Evolutionary conservation across 495 filamentous ascomycete genomes (phyloP).

Genomic region (Aspergillus nidulans): DNA sequence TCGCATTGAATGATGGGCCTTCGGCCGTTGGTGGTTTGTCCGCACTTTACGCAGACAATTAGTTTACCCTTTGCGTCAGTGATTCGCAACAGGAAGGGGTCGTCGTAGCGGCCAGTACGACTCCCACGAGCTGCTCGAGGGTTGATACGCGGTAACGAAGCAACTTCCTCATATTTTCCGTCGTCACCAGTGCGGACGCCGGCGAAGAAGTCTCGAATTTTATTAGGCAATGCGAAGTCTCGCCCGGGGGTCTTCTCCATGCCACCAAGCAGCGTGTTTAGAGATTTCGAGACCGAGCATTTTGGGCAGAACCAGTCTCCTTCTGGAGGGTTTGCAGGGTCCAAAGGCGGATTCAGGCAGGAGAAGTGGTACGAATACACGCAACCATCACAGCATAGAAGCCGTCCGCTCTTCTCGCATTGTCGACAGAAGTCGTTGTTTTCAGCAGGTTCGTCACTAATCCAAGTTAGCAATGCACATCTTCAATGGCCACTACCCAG

Average conservation of each 20-base stretch:
- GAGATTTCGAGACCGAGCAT: slow-evolving; percentile 56
- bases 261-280: slow-evolving; percentile 54
- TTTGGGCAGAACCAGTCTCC: slow-evolving; percentile 81
- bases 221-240: slow-evolving; percentile 66
- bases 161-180: slow-evolving; percentile 72
- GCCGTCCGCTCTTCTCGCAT: slow-evolving; percentile 73
- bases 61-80: slow-evolving; percentile 18
- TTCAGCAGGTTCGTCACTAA: slow-evolving; percentile 40
- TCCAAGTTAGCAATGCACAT: slow-evolving; percentile 6
- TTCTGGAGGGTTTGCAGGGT: slow-evolving; percentile 56
- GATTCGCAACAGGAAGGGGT: slow-evolving; percentile 17
- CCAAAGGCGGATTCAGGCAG: slow-evolving; percentile 76
- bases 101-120: slow-evolving; percentile 28
- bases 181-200: slow-evolving; percentile 66
- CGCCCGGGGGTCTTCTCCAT: slow-evolving; percentile 62
- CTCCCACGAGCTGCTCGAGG: slow-evolving; percentile 17
- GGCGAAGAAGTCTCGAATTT: slow-evolving; percentile 68
- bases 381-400: slow-evolving; percentile 93
- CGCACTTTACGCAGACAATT: slow-evolving; percentile 64
- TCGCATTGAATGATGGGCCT: slow-evolving; percentile 74
- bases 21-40: slow-evolving; percentile 50
- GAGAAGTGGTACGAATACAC: slow-evolving; percentile 78
- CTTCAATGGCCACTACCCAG: background rate
- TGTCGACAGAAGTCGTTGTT: slow-evolving; percentile 85
- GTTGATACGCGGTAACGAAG: slow-evolving; percentile 26